A percentile compares a stretch with the other conserved stretches of the same genome.
These are phyloP conservation scores for Bruguiera sexangula DNA, from an alignment of 345 rosid species.

Conservation along the genomic window DNA sequence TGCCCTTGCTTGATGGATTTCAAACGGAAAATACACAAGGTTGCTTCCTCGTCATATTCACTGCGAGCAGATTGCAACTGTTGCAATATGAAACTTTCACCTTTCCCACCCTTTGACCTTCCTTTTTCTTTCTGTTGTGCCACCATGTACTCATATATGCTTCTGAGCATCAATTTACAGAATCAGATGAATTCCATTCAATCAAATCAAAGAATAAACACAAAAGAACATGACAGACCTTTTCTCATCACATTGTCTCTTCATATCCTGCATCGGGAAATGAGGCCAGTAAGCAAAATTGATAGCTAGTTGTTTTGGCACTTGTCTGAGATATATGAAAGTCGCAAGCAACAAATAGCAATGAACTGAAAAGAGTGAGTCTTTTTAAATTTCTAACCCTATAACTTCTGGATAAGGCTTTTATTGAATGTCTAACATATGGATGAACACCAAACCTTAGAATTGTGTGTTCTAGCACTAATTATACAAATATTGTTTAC, in stretches of 20 bases:
- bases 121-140: constrained; percentile 81
- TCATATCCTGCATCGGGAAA: constrained; percentile 78
- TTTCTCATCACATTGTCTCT: constrained; percentile 93
- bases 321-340: neutral
- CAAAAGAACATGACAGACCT: constrained; percentile 44
- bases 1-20: constrained; percentile 95
- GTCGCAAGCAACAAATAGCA: neutral
- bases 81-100: constrained; percentile 47
- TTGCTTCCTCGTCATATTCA: constrained; percentile 81
- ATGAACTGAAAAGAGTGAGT: neutral
- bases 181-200: constrained; percentile 25
- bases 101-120: constrained; percentile 68
- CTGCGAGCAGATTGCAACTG: constrained; percentile 69
- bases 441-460: neutral
- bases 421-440: neutral
- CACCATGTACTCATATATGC: constrained; percentile 65
- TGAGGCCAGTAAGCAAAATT: constrained; percentile 19
- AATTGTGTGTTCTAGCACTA: too few species aligned
- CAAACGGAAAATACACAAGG: constrained; percentile 73
- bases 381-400: neutral
- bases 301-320: neutral
- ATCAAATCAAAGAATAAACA: constrained; percentile 13
- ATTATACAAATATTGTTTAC: too few species aligned
- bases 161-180: constrained; percentile 45
- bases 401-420: too few species aligned